Evolutionary conservation across 257 asterid genomes (phyloP).

Genomic region (Nemophila menziesii): DNA sequence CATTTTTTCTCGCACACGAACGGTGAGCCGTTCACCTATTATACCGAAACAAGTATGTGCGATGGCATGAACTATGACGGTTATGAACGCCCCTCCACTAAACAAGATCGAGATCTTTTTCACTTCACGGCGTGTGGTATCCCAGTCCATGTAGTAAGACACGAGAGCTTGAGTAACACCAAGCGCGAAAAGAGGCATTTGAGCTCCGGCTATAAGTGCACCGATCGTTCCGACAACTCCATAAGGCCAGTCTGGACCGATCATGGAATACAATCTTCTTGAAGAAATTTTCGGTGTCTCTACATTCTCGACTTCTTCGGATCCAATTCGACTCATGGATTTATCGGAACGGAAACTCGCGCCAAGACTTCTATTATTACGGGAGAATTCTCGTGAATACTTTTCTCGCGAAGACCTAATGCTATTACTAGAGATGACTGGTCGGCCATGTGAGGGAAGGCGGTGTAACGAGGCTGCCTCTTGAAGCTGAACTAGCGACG

Average conservation of each 20-base stretch:
- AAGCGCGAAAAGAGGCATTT: slow-evolving; percentile 87
- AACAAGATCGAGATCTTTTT: slow-evolving; percentile 74
- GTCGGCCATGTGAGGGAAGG: slow-evolving; percentile 59
- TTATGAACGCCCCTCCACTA: slow-evolving; percentile 69
- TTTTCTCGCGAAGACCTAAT: slow-evolving; percentile 55
- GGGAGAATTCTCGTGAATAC: slow-evolving; percentile 67
- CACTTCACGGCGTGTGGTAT: slow-evolving; percentile 67
- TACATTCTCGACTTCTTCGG: slow-evolving; percentile 41
- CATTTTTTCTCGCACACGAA: slow-evolving; percentile 86
- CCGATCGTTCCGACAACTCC: slow-evolving; percentile 68
- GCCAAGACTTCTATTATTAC: slow-evolving; percentile 71
- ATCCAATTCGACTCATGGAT: slow-evolving; percentile 52
- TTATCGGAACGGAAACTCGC: slow-evolving; percentile 93
- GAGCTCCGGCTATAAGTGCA: slow-evolving; percentile 86
- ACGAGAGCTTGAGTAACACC: slow-evolving; percentile 97
- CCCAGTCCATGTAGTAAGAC: slow-evolving; percentile 98
- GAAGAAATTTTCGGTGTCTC: slow-evolving; percentile 39
- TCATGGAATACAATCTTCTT: slow-evolving; percentile 64
- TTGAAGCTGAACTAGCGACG: slow-evolving; percentile 82
- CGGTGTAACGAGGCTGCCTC: slow-evolving; percentile 56
- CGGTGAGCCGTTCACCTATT: slow-evolving; percentile 86
- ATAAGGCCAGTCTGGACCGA: slow-evolving; percentile 79
- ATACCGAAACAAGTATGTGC: slow-evolving; percentile 78
- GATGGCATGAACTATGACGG: slow-evolving; percentile 68
- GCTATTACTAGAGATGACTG: slow-evolving; percentile 39